Percentiles rank a stretch among this genome's conserved stretches.
Evolutionary conservation across 768 basidiomycete species (phyloP).

Genomic region (Russula dissimulans): DNA sequence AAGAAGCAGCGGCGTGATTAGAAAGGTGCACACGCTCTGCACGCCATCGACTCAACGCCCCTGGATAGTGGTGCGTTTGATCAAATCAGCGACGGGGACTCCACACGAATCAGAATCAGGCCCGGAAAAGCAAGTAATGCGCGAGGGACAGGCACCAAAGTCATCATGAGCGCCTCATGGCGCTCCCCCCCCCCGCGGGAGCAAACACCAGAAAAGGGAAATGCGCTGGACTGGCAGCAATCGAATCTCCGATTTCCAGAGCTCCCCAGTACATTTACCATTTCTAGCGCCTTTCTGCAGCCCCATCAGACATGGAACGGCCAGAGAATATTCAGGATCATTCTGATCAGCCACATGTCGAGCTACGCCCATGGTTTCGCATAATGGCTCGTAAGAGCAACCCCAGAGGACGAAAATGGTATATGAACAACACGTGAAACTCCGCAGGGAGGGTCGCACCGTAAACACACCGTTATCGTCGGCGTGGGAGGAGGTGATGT

Average conservation of each 20-base stretch:
- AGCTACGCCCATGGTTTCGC: neutral
- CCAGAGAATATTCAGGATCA: neutral
- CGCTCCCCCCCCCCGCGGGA: neutral
- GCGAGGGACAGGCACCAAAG: conserved; percentile 4
- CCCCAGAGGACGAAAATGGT: conserved; percentile 5
- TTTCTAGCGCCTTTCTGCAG: no score
- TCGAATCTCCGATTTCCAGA: conserved; percentile 2
- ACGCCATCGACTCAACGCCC: conserved; percentile 14
- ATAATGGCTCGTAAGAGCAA: neutral
- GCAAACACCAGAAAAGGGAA: neutral
- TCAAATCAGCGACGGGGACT: conserved; percentile 4
- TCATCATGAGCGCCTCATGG: conserved; percentile 2
- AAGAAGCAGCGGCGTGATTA: conserved; percentile 10
- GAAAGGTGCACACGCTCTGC: conserved; percentile 16
- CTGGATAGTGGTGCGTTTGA: neutral
- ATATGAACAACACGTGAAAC: conserved; percentile 1
- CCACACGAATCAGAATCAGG: neutral
- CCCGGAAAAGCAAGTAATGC: conserved; percentile 1
- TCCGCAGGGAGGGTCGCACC: neutral
- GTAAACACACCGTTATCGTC: conserved; percentile 2
- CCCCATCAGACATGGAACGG: neutral
- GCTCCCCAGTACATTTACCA: no score
- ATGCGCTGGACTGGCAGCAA: neutral
- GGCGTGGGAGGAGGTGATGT: neutral
- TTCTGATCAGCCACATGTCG: conserved; percentile 12